Conservation (phyloP, 768 basidiomycete species). For the Lactifluus echinatus region DNA sequence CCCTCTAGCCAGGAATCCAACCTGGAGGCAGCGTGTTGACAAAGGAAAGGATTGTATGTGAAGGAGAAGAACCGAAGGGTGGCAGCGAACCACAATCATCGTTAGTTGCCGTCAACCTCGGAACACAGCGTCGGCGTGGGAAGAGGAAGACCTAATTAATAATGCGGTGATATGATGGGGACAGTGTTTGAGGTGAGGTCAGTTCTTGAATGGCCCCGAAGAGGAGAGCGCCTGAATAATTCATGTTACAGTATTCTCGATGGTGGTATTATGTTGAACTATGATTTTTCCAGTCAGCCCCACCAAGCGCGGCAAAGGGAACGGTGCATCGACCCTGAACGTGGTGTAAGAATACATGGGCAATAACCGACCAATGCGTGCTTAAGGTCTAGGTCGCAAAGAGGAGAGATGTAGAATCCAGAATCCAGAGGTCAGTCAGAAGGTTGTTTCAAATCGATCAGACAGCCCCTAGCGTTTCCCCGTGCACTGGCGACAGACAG, state of each 20-base stretch:
- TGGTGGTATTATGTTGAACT: not conserved
- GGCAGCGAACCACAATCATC: not conserved
- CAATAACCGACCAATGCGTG: not conserved
- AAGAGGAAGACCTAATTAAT: not conserved
- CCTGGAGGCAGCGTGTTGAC: not conserved
- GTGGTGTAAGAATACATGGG: too few relatives aligned
- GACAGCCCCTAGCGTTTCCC: not conserved
- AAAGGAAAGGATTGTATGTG: not conserved
- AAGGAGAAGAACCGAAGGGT: not conserved
- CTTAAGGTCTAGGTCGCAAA: not conserved
- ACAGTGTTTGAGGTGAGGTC: not conserved
- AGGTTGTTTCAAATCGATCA: slow-evolving; percentile 1
- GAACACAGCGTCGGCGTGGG: not conserved
- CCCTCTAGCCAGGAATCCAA: not conserved
- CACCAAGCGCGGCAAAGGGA: not conserved
- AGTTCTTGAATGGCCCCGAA: not conserved
- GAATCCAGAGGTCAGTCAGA: too few relatives aligned
- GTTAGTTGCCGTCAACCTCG: not conserved
- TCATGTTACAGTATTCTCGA: not conserved
- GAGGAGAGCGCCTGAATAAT: not conserved
- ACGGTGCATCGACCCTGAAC: not conserved
- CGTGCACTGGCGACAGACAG: not conserved
- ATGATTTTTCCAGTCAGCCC: not conserved
- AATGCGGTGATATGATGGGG: not conserved
- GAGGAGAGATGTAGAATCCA: too few relatives aligned